A percentile compares a stretch with the other conserved stretches of the same genome.
These are phyloP conservation scores for Fusarium solani-melongenae DNA, from an alignment of 2,329 filamentous ascomycete genomes.

Conservation along the genomic window DNA sequence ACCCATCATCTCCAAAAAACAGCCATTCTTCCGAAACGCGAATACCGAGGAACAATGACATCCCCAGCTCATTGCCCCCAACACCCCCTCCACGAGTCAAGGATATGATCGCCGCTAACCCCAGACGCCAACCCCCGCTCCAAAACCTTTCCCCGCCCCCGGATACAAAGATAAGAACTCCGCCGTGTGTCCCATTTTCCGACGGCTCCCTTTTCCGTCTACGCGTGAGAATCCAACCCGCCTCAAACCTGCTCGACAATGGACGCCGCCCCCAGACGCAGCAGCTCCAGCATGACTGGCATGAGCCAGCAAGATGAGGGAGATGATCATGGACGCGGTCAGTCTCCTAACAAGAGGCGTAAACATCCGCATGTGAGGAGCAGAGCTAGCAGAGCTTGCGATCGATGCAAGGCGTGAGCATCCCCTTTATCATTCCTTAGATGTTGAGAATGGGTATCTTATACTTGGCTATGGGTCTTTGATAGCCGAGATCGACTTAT, in stretches of 20 bases:
- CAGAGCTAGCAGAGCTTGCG: slow-evolving; percentile 37
- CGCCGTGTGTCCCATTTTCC: slow-evolving; percentile 1
- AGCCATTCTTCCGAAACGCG: background rate
- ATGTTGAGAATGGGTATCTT: background rate
- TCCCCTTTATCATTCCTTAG: background rate
- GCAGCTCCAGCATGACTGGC: background rate
- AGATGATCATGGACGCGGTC: background rate
- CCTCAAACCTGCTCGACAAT: background rate
- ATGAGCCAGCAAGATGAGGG: background rate
- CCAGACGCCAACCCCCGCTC: background rate
- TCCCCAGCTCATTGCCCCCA: background rate
- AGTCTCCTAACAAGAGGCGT: slow-evolving; percentile 4
- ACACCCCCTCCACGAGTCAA: background rate
- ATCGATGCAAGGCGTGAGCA: slow-evolving; percentile 41
- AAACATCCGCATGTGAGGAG: slow-evolving; percentile 11
- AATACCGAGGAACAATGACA: background rate
- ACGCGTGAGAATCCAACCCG: background rate
- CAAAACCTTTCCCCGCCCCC: background rate
- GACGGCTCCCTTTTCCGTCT: slow-evolving; percentile 7
- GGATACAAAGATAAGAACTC: slow-evolving; percentile 6
- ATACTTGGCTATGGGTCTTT: background rate
- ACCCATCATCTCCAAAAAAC: background rate
- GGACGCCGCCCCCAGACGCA: background rate
- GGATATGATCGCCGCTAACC: slow-evolving; percentile 1
- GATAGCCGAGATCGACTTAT: background rate